Conservation (phyloP, 202 grass and related monocot species). For the Panicum hallii region DNA sequence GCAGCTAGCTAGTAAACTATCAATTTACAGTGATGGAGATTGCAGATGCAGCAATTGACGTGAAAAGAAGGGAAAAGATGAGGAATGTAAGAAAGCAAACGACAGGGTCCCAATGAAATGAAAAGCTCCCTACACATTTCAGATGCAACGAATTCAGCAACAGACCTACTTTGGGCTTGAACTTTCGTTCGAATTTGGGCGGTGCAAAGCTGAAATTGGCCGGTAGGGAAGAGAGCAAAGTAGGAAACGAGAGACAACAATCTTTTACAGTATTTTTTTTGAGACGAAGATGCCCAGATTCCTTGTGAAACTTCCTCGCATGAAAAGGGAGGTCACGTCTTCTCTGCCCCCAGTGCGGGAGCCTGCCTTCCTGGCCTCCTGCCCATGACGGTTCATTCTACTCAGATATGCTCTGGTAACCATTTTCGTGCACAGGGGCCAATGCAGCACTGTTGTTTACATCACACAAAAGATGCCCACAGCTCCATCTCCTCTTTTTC, state of each 20-base stretch:
- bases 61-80: conserved; percentile 27
- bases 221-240: not conserved
- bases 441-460: conserved; percentile 22
- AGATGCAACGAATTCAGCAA: conserved; percentile 17
- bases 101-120: conserved; percentile 17
- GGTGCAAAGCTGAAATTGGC: conserved; percentile 11
- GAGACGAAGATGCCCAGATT: conserved; percentile 8
- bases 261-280: not conserved
- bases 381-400: not conserved
- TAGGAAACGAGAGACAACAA: not conserved
- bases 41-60: not conserved
- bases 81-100: conserved; percentile 31
- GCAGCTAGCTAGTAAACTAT: not conserved
- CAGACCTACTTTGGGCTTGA: not conserved
- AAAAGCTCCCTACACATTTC: conserved; percentile 6
- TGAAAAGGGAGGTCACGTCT: not conserved
- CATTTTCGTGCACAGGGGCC: conserved; percentile 1
- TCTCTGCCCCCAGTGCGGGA: not conserved
- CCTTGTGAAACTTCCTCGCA: conserved; percentile 39
- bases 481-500: not conserved
- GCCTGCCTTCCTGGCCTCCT: not conserved
- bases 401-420: not conserved
- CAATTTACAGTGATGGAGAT: not conserved
- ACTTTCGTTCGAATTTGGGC: conserved; percentile 34
- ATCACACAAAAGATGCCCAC: not conserved